Evolutionary conservation across 768 basidiomycete genomes (phyloP).

Genomic region (Coprinopsis strossmayeri): DNA sequence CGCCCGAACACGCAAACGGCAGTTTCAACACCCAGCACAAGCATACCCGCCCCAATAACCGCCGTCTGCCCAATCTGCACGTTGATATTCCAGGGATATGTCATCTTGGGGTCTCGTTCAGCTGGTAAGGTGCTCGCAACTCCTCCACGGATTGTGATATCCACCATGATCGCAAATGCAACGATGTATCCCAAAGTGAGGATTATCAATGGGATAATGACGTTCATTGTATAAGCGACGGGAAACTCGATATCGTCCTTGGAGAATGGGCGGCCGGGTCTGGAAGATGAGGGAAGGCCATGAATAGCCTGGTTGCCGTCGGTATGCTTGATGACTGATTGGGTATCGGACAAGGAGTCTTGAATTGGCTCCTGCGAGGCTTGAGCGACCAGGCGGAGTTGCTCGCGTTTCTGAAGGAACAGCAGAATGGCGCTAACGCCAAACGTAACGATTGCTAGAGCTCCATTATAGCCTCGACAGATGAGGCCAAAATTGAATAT

Average conservation of each 20-base stretch:
- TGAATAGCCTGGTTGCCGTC: background rate
- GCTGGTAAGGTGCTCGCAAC: conserved; percentile 17
- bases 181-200: conserved; percentile 17
- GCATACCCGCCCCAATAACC: conserved; percentile 16
- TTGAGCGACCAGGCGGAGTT: background rate
- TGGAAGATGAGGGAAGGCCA: conserved; percentile 2
- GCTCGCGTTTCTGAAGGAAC: conserved; percentile 10
- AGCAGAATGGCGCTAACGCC: conserved; percentile 15
- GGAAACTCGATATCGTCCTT: background rate
- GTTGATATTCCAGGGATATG: conserved; percentile 22
- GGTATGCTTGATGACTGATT: background rate
- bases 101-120: conserved; percentile 17
- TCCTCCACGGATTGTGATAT: conserved; percentile 19
- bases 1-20: conserved; percentile 11
- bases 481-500: conserved; percentile 23
- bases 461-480: conserved; percentile 20
- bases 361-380: too few species aligned
- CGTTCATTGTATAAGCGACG: conserved; percentile 8
- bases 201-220: conserved; percentile 13
- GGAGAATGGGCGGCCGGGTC: background rate
- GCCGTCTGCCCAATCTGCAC: conserved; percentile 21
- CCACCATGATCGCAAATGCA: conserved; percentile 21
- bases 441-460: conserved; percentile 15
- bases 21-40: conserved; percentile 12
- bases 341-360: background rate